These are phyloP conservation scores for Sclerotinia borealis DNA, from an alignment of 2,329 filamentous ascomycete genomes.

Conservation along the genomic window DNA sequence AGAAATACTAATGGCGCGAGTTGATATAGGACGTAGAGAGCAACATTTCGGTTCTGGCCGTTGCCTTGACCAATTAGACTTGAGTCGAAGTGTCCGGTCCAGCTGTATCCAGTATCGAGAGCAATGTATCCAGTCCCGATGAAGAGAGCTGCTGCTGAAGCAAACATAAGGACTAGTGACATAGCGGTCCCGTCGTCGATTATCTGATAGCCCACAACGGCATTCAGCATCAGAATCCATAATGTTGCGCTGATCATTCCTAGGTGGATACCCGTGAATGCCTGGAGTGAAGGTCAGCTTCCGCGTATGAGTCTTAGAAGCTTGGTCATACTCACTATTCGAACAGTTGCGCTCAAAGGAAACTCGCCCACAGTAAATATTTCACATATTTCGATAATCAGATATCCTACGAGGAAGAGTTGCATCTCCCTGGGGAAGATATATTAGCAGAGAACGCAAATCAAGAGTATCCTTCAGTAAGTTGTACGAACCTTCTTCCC, in stretches of 20 bases:
- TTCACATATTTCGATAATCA: conserved; percentile 86
- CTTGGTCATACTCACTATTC: conserved; percentile 53
- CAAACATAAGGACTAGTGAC: conserved; percentile 68
- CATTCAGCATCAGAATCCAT: conserved; percentile 91
- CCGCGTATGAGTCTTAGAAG: background rate
- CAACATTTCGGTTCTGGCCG: conserved; percentile 60
- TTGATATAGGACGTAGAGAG: conserved; percentile 91
- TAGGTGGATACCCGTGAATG: conserved; percentile 84
- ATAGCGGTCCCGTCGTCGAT: conserved; percentile 87
- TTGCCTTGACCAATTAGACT: conserved; percentile 42
- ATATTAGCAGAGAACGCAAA: background rate
- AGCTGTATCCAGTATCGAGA: conserved; percentile 83
- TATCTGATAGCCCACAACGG: conserved; percentile 85
- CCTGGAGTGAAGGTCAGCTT: conserved; percentile 42
- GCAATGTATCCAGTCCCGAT: conserved; percentile 93
- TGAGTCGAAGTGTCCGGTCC: conserved; percentile 70
- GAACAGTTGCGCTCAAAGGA: conserved; percentile 62
- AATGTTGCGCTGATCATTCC: conserved; percentile 81
- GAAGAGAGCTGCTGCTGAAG: conserved; percentile 67
- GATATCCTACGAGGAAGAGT: conserved; percentile 79
- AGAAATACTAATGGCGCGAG: conserved; percentile 83
- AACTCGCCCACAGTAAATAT: conserved; percentile 94
- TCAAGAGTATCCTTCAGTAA: background rate
- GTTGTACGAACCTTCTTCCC: conserved; percentile 67
- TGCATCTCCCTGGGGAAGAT: conserved; percentile 76